phyloP scores from a whole-genome alignment of 805 yeast genomes.

The Sporopachydermia lactativora region DNA sequence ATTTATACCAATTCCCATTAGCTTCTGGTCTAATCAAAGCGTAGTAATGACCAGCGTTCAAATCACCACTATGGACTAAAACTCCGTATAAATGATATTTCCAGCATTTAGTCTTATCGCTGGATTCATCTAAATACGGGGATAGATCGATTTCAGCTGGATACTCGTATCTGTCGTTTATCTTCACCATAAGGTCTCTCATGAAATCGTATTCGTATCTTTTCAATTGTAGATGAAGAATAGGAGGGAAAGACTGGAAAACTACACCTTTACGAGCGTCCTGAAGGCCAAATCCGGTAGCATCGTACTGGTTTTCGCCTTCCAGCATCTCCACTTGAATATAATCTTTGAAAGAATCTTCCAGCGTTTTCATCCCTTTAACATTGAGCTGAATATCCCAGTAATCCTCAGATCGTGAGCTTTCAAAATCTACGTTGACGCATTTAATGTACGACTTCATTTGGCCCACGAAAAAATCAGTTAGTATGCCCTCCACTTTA shows the following conservation, averaged over 20 bases:
- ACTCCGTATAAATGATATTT: slow-evolving; percentile 81
- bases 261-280: slow-evolving; percentile 96
- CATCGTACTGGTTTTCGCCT: slow-evolving; percentile 93
- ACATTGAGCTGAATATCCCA: slow-evolving; percentile 98
- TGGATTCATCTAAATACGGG: slow-evolving; percentile 58
- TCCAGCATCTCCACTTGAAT: slow-evolving; percentile 78
- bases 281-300: slow-evolving; percentile 80
- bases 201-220: slow-evolving; percentile 90
- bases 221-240: slow-evolving; percentile 82
- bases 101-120: slow-evolving; percentile 19
- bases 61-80: slow-evolving; percentile 89
- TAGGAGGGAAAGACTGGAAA: slow-evolving; percentile 82
- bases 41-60: slow-evolving; percentile 92
- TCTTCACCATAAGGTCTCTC: slow-evolving; percentile 76
- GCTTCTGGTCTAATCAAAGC: slow-evolving; percentile 78
- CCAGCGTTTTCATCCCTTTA: slow-evolving; percentile 57
- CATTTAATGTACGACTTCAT: slow-evolving; percentile 94
- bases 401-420: slow-evolving; percentile 82
- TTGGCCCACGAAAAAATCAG: slow-evolving; percentile 84
- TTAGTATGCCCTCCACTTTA: slow-evolving; percentile 56
- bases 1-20: slow-evolving; percentile 67
- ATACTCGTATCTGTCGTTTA: slow-evolving; percentile 84
- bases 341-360: slow-evolving; percentile 72
- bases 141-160: slow-evolving; percentile 71
- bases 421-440: slow-evolving; percentile 84